These are phyloP conservation scores for Fusarium gaditjirri DNA, from an alignment of 2,329 filamentous ascomycete species.

Conservation along the genomic window DNA sequence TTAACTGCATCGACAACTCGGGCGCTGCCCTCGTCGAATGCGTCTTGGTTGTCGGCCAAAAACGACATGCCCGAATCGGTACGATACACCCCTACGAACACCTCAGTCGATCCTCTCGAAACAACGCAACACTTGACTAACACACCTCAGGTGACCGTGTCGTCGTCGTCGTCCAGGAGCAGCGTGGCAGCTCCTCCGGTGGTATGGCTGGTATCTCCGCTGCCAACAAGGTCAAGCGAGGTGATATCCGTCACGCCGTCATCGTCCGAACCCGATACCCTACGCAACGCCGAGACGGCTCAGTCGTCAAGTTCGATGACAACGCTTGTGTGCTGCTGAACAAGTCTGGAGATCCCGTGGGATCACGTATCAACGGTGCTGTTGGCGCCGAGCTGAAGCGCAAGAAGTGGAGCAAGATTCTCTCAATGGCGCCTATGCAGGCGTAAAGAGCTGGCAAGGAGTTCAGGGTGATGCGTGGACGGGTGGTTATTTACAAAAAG, in stretches of 20 bases:
- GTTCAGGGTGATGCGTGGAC: not conserved
- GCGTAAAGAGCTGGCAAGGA: slow-evolving; percentile 50
- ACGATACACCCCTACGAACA: slow-evolving; percentile 46
- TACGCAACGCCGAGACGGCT: slow-evolving; percentile 87
- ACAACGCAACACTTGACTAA: not conserved
- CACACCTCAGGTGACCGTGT: slow-evolving; percentile 84
- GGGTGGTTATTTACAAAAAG: slow-evolving; percentile 33
- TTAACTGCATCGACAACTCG: slow-evolving; percentile 99
- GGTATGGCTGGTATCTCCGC: slow-evolving; percentile 77
- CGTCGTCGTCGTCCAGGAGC: slow-evolving; percentile 97
- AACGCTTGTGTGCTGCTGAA: slow-evolving; percentile 98
- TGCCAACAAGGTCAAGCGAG: slow-evolving; percentile 92
- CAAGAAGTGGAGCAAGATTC: slow-evolving; percentile 98
- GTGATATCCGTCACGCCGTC: slow-evolving; percentile 95
- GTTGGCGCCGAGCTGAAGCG: slow-evolving; percentile 89
- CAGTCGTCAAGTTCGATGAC: slow-evolving; percentile 92
- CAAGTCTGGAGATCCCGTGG: slow-evolving; percentile 95
- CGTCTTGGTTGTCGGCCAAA: slow-evolving; percentile 90
- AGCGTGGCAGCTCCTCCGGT: slow-evolving; percentile 80
- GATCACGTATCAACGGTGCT: slow-evolving; percentile 89
- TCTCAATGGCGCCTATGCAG: slow-evolving; percentile 87
- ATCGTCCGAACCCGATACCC: slow-evolving; percentile 93
- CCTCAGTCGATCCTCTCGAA: not conserved
- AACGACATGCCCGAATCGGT: slow-evolving; percentile 90
- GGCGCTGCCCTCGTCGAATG: slow-evolving; percentile 98